These are phyloP conservation scores for Avena eriantha DNA, from an alignment of 176 grass and related monocot species.

Conservation along the genomic window DNA sequence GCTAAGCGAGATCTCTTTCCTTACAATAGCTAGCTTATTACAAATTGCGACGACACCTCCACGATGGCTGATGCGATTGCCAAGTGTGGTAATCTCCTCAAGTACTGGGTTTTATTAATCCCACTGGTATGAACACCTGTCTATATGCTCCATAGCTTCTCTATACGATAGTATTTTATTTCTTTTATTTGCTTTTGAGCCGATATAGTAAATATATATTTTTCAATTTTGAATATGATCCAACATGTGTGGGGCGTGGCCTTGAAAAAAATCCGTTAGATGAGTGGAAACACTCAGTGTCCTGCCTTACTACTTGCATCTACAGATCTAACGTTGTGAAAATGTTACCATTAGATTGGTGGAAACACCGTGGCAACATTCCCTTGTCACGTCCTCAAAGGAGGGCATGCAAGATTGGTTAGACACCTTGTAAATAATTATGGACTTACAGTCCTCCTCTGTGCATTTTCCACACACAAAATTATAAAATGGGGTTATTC, in stretches of 20 bases:
- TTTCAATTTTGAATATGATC: neutral
- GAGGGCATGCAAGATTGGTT: no score
- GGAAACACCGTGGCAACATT: neutral
- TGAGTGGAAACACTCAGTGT: no score
- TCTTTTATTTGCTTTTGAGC: no score
- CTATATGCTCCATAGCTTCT: neutral
- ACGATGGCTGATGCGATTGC: neutral
- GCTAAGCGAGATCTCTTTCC: neutral
- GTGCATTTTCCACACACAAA: no score
- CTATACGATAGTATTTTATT: neutral
- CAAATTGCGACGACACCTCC: neutral
- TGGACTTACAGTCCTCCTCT: no score
- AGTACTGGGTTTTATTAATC: conserved; percentile 5
- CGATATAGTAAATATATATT: no score
- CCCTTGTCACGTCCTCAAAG: neutral
- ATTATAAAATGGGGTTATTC: no score
- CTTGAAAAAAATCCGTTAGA: neutral
- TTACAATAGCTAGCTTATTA: neutral
- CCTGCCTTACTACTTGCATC: neutral
- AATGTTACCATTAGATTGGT: neutral
- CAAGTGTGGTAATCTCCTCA: neutral
- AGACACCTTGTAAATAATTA: no score
- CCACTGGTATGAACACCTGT: neutral
- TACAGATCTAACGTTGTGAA: neutral
- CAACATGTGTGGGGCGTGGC: neutral